Percentiles rank a stretch among this genome's conserved stretches.
Evolutionary conservation across 805 yeast species (phyloP).

Genomic region (Candida ovalis): DNA sequence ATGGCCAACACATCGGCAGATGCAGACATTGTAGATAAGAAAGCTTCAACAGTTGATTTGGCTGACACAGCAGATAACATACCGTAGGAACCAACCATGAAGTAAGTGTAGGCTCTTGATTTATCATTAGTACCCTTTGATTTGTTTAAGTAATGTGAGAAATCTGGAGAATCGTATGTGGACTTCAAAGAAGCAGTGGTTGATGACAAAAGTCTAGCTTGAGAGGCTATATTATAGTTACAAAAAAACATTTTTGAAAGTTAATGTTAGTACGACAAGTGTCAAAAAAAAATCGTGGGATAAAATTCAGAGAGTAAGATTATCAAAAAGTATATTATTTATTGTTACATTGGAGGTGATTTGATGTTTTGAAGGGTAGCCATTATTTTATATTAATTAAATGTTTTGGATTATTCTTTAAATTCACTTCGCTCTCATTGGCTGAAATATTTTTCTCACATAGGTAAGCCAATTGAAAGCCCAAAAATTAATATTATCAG

Average conservation of each 20-base stretch:
- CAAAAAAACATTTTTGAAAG: not conserved
- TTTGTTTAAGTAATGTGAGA: slow-evolving; percentile 71
- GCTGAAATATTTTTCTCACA: not conserved
- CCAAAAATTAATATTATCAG: not conserved
- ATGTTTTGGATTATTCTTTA: slow-evolving; percentile 3
- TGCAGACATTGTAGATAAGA: slow-evolving; percentile 91
- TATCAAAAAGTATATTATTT: not conserved
- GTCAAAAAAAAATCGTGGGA: not conserved
- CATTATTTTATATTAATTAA: not conserved
- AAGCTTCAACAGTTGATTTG: slow-evolving; percentile 91
- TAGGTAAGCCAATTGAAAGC: not conserved
- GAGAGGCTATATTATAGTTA: slow-evolving; percentile 19
- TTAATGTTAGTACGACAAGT: not conserved
- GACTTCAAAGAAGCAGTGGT: slow-evolving; percentile 55
- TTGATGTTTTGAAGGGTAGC: not conserved
- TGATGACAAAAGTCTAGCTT: slow-evolving; percentile 48
- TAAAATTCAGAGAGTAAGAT: not conserved
- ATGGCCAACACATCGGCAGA: slow-evolving; percentile 98
- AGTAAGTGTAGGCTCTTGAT: slow-evolving; percentile 85
- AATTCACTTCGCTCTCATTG: slow-evolving; percentile 14
- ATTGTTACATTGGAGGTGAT: not conserved
- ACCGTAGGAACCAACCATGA: slow-evolving; percentile 97
- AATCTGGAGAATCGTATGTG: slow-evolving; percentile 89
- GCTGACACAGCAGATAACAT: slow-evolving; percentile 90
- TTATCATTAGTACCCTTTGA: slow-evolving; percentile 62